These are phyloP conservation scores for Solanum verrucosum DNA, from an alignment of 257 asterid species.

Conservation along the genomic window DNA sequence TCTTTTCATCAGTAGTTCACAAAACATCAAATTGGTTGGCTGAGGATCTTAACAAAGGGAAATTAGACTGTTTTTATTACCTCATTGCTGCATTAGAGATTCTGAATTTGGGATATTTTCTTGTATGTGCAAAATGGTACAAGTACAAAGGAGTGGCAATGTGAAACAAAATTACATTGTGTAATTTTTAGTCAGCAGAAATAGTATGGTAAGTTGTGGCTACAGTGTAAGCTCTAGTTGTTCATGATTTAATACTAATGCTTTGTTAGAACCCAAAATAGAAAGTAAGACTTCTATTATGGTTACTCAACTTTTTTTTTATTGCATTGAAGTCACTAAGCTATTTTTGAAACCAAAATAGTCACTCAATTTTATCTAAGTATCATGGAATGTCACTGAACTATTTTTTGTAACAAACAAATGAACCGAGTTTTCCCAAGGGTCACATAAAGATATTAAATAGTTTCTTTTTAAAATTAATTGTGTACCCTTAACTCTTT, in stretches of 20 bases:
- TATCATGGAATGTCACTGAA: background rate
- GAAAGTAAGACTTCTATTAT: background rate
- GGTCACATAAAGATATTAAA: background rate
- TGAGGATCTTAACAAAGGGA: constrained; percentile 26
- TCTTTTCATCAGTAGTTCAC: constrained; percentile 10
- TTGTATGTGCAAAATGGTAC: constrained; percentile 21
- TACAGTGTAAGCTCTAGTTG: background rate
- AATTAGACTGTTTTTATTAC: constrained; percentile 16
- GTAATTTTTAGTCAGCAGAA: background rate
- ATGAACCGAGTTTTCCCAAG: background rate
- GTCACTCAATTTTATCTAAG: background rate
- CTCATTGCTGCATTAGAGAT: constrained; percentile 11
- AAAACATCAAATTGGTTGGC: constrained; percentile 20
- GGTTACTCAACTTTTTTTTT: background rate
- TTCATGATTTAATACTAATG: background rate
- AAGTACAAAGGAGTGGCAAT: constrained; percentile 8
- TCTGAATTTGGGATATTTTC: constrained; percentile 14
- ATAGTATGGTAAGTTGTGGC: background rate
- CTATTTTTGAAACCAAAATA: background rate
- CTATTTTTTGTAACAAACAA: background rate
- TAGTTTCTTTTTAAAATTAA: too few relatives aligned
- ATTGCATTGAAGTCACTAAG: background rate
- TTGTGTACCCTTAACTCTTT: background rate
- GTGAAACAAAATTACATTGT: background rate
- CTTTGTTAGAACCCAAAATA: background rate